Percentiles rank a stretch among this genome's conserved stretches.
Conservation (phyloP, 2,329 filamentous ascomycete species). For the Neofusicoccum kwambonambiense region DNA sequence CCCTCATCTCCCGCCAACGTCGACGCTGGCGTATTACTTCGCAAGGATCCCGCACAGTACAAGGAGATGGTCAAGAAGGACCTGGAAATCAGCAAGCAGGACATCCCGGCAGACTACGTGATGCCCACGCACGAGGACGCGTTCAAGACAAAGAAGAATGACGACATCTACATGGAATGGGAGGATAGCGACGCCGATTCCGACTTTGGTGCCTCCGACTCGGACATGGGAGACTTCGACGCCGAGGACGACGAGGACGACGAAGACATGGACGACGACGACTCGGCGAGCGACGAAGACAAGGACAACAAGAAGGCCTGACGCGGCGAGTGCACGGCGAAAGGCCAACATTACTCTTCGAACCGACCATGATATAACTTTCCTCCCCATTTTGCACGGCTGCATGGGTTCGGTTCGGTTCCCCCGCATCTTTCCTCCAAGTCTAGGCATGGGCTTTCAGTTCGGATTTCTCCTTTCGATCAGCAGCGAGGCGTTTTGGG, state of each 20-base stretch:
- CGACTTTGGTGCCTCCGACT: constrained; percentile 71
- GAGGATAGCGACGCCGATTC: constrained; percentile 52
- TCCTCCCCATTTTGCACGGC: not conserved
- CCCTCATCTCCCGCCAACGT: constrained; percentile 93
- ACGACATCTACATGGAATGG: constrained; percentile 59
- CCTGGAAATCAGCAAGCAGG: constrained; percentile 70
- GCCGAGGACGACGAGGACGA: constrained; percentile 57
- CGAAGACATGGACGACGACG: constrained; percentile 61
- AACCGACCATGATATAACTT: not conserved
- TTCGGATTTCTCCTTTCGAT: not conserved
- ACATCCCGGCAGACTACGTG: constrained; percentile 74
- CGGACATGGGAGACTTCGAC: constrained; percentile 38
- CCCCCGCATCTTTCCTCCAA: not conserved
- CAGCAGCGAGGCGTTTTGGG: constrained; percentile 16
- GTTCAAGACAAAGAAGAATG: constrained; percentile 61
- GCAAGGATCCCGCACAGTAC: constrained; percentile 70
- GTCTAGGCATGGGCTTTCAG: not conserved
- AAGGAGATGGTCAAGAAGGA: constrained; percentile 66
- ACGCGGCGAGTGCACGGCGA: not conserved
- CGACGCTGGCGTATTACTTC: constrained; percentile 82
- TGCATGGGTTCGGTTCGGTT: not conserved
- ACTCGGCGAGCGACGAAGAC: constrained; percentile 33
- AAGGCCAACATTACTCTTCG: not conserved
- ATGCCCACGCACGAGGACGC: constrained; percentile 74
- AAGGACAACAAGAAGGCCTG: constrained; percentile 24